Percentiles rank a stretch among this genome's conserved stretches.
Evolutionary conservation across 208 protist species (phyloP).

Genomic region (Angomonas desouzai): DNA sequence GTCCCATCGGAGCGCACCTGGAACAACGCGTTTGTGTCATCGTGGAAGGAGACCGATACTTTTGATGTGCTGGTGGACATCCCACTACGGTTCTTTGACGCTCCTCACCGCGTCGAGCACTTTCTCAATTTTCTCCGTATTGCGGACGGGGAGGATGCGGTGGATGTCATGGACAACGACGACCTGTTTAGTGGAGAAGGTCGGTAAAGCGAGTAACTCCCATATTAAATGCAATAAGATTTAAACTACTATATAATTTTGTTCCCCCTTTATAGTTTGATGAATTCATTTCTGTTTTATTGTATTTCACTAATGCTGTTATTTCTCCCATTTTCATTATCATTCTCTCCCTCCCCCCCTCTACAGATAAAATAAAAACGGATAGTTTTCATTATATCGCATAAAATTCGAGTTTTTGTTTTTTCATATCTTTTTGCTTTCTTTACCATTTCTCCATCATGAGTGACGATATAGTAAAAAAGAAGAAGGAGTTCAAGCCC

Average conservation of each 20-base stretch:
- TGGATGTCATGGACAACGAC: constrained; percentile 65
- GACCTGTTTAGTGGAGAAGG: constrained; percentile 38
- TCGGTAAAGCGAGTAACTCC: too few relatives aligned
- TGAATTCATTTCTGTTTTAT: not conserved
- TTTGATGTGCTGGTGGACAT: constrained; percentile 75
- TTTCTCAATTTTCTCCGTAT: constrained; percentile 84
- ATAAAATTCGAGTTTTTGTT: too few relatives aligned
- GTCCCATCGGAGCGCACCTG: constrained; percentile 66
- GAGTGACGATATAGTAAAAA: constrained; percentile 5
- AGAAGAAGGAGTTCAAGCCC: constrained; percentile 22
- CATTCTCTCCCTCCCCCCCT: constrained; percentile 4
- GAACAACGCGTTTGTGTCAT: constrained; percentile 85
- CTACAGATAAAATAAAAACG: too few relatives aligned
- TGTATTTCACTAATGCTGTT: not conserved
- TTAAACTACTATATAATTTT: too few relatives aligned
- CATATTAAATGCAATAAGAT: too few relatives aligned
- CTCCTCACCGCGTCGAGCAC: constrained; percentile 76
- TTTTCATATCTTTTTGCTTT: constrained; percentile 5
- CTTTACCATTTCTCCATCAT: not conserved
- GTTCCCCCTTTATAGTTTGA: too few relatives aligned
- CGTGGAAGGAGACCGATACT: constrained; percentile 68
- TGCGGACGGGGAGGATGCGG: constrained; percentile 24
- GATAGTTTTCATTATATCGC: too few relatives aligned
- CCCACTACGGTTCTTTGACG: constrained; percentile 66
- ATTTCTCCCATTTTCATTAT: constrained; percentile 1